Evolutionary conservation across 129 eudicot genomes (phyloP), one percentile per base, ranked within the genome.

Genomic region (sunflower (Helianthus annuus)): DNA sequence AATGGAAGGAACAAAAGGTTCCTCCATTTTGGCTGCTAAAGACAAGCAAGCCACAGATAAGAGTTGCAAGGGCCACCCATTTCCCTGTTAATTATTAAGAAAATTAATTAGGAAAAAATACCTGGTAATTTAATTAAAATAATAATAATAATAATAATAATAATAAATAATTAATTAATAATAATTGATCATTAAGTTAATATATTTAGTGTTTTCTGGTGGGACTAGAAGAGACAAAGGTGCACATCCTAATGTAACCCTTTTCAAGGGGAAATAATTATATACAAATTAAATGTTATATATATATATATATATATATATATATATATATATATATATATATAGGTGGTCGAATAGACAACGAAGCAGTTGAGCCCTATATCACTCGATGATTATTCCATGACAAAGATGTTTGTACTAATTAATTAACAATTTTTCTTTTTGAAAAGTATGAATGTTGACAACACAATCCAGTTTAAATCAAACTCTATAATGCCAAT

Each of bases 1-100:
- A 42, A 93, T 88, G 64, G 92, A 89, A 72, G 98, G 98, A 89
- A 93, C 90, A 19, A 89, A 84, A n/a, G 86, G 86, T 87, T 93
- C 98, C 88, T 93, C 98, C 98, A 93, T 89, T 72, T 93, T 93
- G 63, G 98, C 98, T 80, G 98, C 98, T 76, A 93, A 71, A 62
- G 98, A 93, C 79, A 93, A 71, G 79, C 96, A 93, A 29, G 98
- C 91, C 78, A 93, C 90, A 27, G 96, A 82, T 77, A 93, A 72
- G 39, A 93, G 89, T 85, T 93, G 98, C 76, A 85, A 58, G 34
- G 96, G 95, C 98, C 98, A 93, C 70, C 98, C 96, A 72, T 79
- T 83, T 81, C 85, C 80, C 86, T 89, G 83, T 90, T 87, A 78
- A 63, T 66, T 60, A 40, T 3, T 16, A 29, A 66, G 34, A 44